These are phyloP conservation scores for Cubamyces lactineus DNA, from an alignment of 768 basidiomycete genomes.

Conservation along the genomic window DNA sequence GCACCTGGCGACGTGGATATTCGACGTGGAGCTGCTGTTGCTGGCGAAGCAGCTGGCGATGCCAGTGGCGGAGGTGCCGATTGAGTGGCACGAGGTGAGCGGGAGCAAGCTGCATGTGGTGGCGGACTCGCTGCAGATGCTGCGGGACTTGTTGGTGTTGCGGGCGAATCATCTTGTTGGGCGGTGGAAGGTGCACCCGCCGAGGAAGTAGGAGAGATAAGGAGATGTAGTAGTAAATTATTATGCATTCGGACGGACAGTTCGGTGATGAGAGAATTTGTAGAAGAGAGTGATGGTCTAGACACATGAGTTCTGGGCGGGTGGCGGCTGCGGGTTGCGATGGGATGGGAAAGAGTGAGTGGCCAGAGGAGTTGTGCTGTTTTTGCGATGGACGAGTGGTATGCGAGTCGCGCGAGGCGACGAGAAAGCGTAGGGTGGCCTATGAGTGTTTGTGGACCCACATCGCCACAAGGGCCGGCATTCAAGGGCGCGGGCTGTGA, in stretches of 20 bases:
- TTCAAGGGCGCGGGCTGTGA: neutral
- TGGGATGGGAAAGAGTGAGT: neutral
- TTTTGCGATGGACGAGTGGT: no score
- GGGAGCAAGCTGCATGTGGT: constrained; percentile 92
- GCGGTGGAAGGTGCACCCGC: constrained; percentile 58
- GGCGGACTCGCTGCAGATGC: constrained; percentile 86
- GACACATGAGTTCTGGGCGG: neutral
- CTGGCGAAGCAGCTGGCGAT: constrained; percentile 79
- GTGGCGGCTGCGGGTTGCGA: neutral
- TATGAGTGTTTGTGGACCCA: no score
- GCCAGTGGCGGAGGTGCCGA: constrained; percentile 83
- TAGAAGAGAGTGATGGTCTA: no score
- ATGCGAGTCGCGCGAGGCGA: no score
- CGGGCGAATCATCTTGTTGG: constrained; percentile 81
- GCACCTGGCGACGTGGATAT: constrained; percentile 92
- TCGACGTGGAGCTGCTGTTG: constrained; percentile 91
- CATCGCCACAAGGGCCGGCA: constrained; percentile 6
- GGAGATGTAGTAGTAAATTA: neutral
- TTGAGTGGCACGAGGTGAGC: constrained; percentile 91
- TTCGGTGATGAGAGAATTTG: neutral
- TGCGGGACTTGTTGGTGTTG: constrained; percentile 82
- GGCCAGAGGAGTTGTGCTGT: neutral
- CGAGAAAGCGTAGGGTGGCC: no score
- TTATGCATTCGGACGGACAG: neutral
- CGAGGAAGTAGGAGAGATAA: neutral